Base-by-base conservation (phyloP, 768 basidiomycete species). In the Boletus rubescentipes region DNA sequence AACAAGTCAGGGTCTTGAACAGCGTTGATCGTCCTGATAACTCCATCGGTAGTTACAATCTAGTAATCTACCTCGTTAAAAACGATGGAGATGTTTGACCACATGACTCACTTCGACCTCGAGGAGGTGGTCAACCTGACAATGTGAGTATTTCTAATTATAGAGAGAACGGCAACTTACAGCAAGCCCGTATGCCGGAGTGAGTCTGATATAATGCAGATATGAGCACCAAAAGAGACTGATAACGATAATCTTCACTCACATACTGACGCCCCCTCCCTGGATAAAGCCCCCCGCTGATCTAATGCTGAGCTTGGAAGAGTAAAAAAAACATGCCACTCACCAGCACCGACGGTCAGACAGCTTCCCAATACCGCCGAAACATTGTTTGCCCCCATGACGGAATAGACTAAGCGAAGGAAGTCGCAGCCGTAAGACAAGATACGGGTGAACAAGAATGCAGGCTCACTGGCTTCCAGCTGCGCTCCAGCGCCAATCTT, bases 211-310 rank as follows among this genome's bases (percentile, higher is more conserved):
- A 36, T 7, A 23, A 30, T 10, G 20, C 21, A 20, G 1, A 14
- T 35, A 18, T 41, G 5, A 38, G 26, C 11, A 47, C 15, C 10
- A 20, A 7, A 8, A 9, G 4, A 29, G 14, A 2, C 39, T 5
- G 16, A 6, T n/a, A n/a, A n/a, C n/a, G n/a, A n/a, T n/a, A n/a
- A n/a, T n/a, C n/a, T n/a, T n/a, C 1, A 46, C 58, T 53, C 16
- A 64, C 37, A 69, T 63, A 43, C 76, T 73, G 44, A 80, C 75
- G 1, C 81, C 79, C 1, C 77, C 80, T 20, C 78, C 81, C 44
- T 72, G 69, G 3, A 77, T 54, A 74, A 76, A 82, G 2, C 81
- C 79, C 21, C 76, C 80, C 5, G 58, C 51, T 53, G 2, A 34
- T 7, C 3, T 16, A 34, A 21, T 8, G 5, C 0, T 45, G 18